These are phyloP conservation scores for Coniochaeta hoffmannii DNA, from an alignment of 2,329 filamentous ascomycete species.

Conservation along the genomic window DNA sequence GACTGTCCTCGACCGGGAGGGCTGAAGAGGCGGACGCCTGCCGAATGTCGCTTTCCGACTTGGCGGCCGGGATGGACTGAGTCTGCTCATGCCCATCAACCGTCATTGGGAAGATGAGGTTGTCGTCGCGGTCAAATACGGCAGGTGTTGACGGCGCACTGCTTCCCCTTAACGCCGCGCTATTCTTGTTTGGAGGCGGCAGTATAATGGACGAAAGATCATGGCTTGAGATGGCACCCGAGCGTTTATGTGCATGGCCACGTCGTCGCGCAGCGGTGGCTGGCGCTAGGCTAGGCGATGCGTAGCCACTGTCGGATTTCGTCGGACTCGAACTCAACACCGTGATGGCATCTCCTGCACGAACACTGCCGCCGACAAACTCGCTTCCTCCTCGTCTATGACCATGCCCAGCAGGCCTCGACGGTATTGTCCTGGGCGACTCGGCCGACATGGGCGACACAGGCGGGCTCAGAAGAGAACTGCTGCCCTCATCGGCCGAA, in stretches of 20 bases:
- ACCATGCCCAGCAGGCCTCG: slow-evolving; percentile 56
- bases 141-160: slow-evolving; percentile 60
- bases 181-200: slow-evolving; percentile 46
- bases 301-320: slow-evolving; percentile 51
- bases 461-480: slow-evolving; percentile 44
- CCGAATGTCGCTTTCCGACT: slow-evolving; percentile 1
- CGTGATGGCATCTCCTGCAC: slow-evolving; percentile 49
- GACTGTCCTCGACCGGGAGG: slow-evolving; percentile 7
- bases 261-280: slow-evolving; percentile 36
- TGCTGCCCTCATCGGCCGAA: slow-evolving; percentile 22
- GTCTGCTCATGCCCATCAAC: slow-evolving; percentile 6
- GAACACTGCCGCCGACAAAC: slow-evolving; percentile 69
- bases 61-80: slow-evolving; percentile 6
- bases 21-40: background rate
- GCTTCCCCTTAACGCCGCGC: slow-evolving; percentile 41
- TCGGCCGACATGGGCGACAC: slow-evolving; percentile 47
- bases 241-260: slow-evolving; percentile 75
- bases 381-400: slow-evolving; percentile 80
- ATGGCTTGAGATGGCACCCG: slow-evolving; percentile 74
- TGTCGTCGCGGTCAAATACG: slow-evolving; percentile 28
- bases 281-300: slow-evolving; percentile 41
- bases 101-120: slow-evolving; percentile 15
- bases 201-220: slow-evolving; percentile 64
- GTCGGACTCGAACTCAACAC: slow-evolving; percentile 64
- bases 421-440: slow-evolving; percentile 40